phyloP scores from a whole-genome alignment of 257 asterid genomes.

The Cruciata laevipes region DNA sequence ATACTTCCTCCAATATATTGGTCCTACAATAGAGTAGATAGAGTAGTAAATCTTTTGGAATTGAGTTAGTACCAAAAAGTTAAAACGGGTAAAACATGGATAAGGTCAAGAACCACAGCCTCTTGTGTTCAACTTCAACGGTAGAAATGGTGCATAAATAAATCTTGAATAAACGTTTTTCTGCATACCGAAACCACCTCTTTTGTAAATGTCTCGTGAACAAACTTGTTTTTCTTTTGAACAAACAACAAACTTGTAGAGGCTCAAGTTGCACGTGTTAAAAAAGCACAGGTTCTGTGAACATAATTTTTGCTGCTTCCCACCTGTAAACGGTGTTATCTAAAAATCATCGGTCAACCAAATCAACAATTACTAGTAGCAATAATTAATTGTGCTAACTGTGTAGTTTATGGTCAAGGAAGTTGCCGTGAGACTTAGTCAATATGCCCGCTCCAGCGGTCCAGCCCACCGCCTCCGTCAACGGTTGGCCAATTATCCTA shows the following conservation, averaged over 20 bases:
- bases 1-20: not conserved
- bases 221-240: not conserved
- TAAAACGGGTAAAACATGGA: not conserved
- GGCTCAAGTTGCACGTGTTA: not conserved
- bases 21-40: no score
- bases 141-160: no score
- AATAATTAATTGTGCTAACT: not conserved
- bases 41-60: no score
- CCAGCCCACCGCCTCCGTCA: constrained; percentile 4
- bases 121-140: not conserved
- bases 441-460: not conserved
- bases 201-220: not conserved
- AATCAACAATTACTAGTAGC: not conserved
- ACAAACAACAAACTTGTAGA: no score
- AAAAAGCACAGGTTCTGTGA: not conserved
- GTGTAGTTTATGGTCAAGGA: not conserved
- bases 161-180: not conserved
- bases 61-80: no score
- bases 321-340: not conserved
- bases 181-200: not conserved
- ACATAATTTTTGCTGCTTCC: not conserved
- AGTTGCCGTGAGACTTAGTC: not conserved
- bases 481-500: not conserved
- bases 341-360: not conserved
- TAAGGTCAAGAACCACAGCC: not conserved